phyloP scores from a whole-genome alignment of 2,329 filamentous ascomycete species.

The Penicillium capsulatum region DNA sequence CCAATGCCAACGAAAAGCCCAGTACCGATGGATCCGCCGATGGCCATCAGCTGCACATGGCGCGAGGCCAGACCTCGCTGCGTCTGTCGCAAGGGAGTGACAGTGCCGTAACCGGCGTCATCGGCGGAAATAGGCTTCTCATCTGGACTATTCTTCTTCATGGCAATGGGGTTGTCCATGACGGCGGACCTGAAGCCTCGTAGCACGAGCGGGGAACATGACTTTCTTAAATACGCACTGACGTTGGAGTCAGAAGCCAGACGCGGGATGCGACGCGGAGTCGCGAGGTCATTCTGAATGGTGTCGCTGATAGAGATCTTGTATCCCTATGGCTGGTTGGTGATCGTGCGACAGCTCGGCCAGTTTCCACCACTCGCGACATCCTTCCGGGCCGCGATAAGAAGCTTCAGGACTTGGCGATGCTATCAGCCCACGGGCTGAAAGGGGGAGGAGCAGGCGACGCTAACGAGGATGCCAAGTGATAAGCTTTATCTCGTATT shows the following conservation, averaged over 20 bases:
- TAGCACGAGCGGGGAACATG: constrained; percentile 9
- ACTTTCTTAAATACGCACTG: constrained; percentile 13
- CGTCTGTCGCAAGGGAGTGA: constrained; percentile 17
- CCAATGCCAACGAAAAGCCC: constrained; percentile 38
- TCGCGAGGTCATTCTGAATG: background rate
- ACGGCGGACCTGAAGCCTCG: background rate
- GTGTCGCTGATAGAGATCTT: constrained; percentile 8
- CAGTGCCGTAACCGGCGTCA: constrained; percentile 14
- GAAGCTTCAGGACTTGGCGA: background rate
- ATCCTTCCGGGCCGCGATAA: constrained; percentile 2
- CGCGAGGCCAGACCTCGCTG: constrained; percentile 37
- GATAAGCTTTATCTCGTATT: constrained; percentile 14
- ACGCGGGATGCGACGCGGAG: constrained; percentile 8
- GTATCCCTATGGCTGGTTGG: constrained; percentile 1
- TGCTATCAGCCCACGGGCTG: constrained; percentile 5
- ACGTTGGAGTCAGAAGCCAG: constrained; percentile 5
- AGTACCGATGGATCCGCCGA: constrained; percentile 38
- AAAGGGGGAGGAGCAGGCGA: constrained; percentile 21
- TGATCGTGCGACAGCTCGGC: background rate
- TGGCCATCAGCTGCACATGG: constrained; percentile 42
- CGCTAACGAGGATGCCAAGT: constrained; percentile 10
- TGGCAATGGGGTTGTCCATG: constrained; percentile 10
- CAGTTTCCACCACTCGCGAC: background rate
- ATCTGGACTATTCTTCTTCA: constrained; percentile 22
- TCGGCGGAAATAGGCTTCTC: constrained; percentile 10